Percentiles rank a stretch among this genome's conserved stretches.
Conservation (phyloP, 1,284 basidiomycete genomes). For the Moesziomyces sp. region DNA sequence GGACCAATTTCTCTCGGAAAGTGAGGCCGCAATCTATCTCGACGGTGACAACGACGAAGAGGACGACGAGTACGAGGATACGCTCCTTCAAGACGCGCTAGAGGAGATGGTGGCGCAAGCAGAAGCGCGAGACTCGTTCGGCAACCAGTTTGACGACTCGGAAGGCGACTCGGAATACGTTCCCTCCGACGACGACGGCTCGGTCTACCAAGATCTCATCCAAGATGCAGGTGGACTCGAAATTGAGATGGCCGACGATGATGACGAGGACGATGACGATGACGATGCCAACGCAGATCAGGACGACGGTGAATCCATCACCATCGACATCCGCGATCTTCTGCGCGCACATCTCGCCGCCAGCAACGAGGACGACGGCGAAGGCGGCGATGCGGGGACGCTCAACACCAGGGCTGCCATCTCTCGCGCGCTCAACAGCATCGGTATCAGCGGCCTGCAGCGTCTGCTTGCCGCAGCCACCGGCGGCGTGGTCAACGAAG, state of each 20-base stretch:
- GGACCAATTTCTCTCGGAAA: slow-evolving; percentile 22
- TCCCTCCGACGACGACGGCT: slow-evolving; percentile 27
- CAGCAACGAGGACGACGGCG: slow-evolving; percentile 9
- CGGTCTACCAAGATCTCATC: slow-evolving; percentile 30
- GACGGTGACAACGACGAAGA: slow-evolving; percentile 19
- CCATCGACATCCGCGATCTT: slow-evolving; percentile 48
- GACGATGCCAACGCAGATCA: slow-evolving; percentile 20
- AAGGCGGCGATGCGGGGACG: slow-evolving; percentile 10
- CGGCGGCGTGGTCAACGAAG: slow-evolving; percentile 30
- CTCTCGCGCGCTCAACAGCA: slow-evolving; percentile 39
- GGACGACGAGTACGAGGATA: slow-evolving; percentile 47
- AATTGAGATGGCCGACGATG: slow-evolving; percentile 39
- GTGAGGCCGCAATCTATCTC: slow-evolving; percentile 23
- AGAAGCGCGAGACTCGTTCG: slow-evolving; percentile 29
- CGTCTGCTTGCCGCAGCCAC: slow-evolving; percentile 47
- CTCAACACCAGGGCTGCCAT: slow-evolving; percentile 33
- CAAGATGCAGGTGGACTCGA: slow-evolving; percentile 33
- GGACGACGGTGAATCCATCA: slow-evolving; percentile 28
- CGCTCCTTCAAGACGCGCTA: slow-evolving; percentile 38
- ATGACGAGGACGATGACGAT: slow-evolving; percentile 29
- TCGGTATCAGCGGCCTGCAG: slow-evolving; percentile 50
- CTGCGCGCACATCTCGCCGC: slow-evolving; percentile 39
- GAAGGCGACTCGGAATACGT: slow-evolving; percentile 39
- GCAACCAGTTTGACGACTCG: slow-evolving; percentile 34
- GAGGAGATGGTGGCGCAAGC: slow-evolving; percentile 43